These are phyloP conservation scores for Neurospora sp. DNA, from an alignment of 495 filamentous ascomycete genomes.

Conservation along the genomic window DNA sequence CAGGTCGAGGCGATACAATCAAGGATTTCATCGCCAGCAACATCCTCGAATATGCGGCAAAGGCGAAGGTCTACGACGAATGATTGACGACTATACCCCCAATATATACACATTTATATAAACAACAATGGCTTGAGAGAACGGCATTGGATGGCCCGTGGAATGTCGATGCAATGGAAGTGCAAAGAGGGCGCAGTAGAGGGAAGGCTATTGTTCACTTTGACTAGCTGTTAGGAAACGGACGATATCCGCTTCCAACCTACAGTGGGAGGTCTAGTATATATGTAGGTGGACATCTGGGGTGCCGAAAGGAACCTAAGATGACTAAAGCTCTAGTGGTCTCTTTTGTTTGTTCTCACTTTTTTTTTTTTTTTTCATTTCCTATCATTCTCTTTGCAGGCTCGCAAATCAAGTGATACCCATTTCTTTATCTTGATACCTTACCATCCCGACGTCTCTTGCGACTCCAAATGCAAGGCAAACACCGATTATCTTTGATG, in stretches of 20 bases:
- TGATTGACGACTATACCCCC: neutral
- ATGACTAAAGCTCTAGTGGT: neutral
- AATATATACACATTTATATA: neutral
- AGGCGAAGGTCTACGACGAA: conserved; percentile 58
- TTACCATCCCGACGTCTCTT: neutral
- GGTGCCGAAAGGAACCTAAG: neutral
- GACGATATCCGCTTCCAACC: neutral
- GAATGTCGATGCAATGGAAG: neutral
- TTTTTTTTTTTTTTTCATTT: neutral
- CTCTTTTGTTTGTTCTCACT: neutral
- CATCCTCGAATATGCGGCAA: conserved; percentile 71
- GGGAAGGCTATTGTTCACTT: neutral
- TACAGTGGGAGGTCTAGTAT: neutral
- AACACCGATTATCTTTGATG: neutral
- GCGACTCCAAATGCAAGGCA: neutral
- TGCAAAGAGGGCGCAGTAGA: neutral
- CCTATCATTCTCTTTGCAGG: neutral
- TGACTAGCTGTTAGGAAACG: neutral
- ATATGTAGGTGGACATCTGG: neutral
- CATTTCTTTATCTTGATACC: neutral
- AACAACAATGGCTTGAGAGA: neutral
- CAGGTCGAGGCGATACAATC: conserved; percentile 75
- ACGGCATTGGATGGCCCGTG: neutral
- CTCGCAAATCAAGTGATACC: neutral
- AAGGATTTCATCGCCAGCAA: conserved; percentile 67